A percentile compares a stretch with the other conserved stretches of the same genome.
Conservation (phyloP, 2,329 filamentous ascomycete species). For the Alternaria conjuncta region DNA sequence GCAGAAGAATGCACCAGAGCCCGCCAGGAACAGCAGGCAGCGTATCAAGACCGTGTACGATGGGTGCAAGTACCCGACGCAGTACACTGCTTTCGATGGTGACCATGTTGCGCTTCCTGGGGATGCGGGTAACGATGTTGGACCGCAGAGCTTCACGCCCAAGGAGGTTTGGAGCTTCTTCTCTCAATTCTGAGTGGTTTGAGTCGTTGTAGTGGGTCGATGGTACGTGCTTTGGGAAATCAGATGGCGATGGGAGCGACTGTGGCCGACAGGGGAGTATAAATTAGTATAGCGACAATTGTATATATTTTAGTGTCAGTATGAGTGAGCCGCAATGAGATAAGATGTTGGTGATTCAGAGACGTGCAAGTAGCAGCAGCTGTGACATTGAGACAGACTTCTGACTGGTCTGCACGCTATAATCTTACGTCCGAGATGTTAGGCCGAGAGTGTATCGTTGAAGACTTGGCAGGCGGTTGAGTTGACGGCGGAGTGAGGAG, state of each 20-base stretch:
- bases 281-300: neutral
- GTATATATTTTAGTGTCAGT: neutral
- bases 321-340: neutral
- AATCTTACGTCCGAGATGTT: neutral
- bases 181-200: conserved; percentile 18
- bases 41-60: conserved; percentile 25
- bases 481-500: neutral
- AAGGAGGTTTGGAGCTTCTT: conserved; percentile 45
- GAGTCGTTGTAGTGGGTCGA: neutral
- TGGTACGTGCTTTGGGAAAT: neutral
- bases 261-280: too few relatives aligned
- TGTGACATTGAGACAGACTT: neutral
- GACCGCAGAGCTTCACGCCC: conserved; percentile 27
- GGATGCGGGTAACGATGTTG: conserved; percentile 14
- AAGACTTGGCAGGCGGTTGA: neutral
- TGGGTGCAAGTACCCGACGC: conserved; percentile 46
- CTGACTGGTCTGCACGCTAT: neutral
- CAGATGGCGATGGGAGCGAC: neutral
- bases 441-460: neutral
- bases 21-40: conserved; percentile 12
- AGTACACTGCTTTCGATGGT: conserved; percentile 36
- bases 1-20: conserved; percentile 23
- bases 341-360: neutral
- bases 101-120: conserved; percentile 29
- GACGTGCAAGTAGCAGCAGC: neutral